Evolutionary conservation across 306 rosid genomes (phyloP).

Genomic region (Echinosophora koreensis): DNA sequence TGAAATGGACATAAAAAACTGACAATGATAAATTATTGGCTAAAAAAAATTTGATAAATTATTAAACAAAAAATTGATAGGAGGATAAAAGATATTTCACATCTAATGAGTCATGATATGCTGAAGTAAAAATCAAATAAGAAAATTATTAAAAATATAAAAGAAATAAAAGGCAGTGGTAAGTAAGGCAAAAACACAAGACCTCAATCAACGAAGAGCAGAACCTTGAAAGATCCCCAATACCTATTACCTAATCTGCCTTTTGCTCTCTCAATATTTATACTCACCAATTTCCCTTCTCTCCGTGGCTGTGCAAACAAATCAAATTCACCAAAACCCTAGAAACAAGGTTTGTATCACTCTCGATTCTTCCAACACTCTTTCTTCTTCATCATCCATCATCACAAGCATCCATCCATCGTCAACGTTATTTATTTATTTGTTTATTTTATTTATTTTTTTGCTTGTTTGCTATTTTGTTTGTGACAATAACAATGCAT

Average conservation of each 20-base stretch:
- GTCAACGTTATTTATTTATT: background rate
- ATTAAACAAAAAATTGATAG: too few species aligned
- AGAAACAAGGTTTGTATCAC: background rate
- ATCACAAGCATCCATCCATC: background rate
- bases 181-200: background rate
- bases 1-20: too few species aligned
- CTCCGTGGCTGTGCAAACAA: background rate
- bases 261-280: background rate
- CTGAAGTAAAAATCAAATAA: too few species aligned
- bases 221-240: background rate
- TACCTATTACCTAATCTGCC: constrained; percentile 11
- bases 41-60: too few species aligned
- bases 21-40: too few species aligned
- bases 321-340: background rate
- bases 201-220: background rate
- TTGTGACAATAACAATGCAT: background rate
- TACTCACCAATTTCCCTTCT: background rate
- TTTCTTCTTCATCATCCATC: background rate
- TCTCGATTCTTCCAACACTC: background rate
- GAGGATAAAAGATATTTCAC: too few species aligned
- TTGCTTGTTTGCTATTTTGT: background rate
- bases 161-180: background rate
- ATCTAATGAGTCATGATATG: too few species aligned
- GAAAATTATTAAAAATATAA: too few species aligned
- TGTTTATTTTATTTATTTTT: too few species aligned